Evolutionary conservation across 2,329 filamentous ascomycete genomes (phyloP).

Genomic region (Alternaria burnsii): DNA sequence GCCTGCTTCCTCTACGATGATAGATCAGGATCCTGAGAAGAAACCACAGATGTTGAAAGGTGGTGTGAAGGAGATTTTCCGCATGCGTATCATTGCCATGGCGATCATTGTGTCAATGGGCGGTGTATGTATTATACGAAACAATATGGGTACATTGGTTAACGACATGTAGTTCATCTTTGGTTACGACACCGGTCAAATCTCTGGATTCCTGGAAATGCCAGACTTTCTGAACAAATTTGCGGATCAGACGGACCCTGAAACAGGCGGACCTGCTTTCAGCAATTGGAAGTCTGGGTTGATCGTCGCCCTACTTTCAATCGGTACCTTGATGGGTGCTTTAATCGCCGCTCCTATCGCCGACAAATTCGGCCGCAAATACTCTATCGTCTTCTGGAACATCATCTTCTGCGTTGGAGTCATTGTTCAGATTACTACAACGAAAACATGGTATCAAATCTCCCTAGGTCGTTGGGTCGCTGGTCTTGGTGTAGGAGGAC

Average conservation of each 20-base stretch:
- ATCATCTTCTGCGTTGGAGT: constrained; percentile 71
- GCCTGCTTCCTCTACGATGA: constrained; percentile 31
- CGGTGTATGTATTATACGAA: constrained; percentile 33
- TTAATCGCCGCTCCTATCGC: constrained; percentile 66
- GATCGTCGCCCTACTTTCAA: constrained; percentile 63
- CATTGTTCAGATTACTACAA: constrained; percentile 70
- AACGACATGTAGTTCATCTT: constrained; percentile 26
- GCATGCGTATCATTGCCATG: constrained; percentile 45
- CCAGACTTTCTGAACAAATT: constrained; percentile 44
- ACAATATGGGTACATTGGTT: not conserved
- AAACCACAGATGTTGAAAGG: constrained; percentile 34
- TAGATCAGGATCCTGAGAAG: constrained; percentile 39
- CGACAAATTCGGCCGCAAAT: constrained; percentile 68
- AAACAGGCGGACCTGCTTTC: constrained; percentile 35
- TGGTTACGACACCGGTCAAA: constrained; percentile 49
- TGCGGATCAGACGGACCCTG: constrained; percentile 32
- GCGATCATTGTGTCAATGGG: constrained; percentile 47
- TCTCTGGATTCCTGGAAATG: constrained; percentile 50
- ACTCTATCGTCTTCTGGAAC: constrained; percentile 69
- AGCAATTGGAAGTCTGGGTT: constrained; percentile 45
- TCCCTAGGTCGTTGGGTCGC: constrained; percentile 71
- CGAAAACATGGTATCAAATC: constrained; percentile 68
- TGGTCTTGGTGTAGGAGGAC: constrained; percentile 70
- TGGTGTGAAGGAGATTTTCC: constrained; percentile 39
- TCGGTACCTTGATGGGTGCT: constrained; percentile 78